Percentiles rank a stretch among this genome's conserved stretches.
Conservation (phyloP, 164 flowering plant species). For the Stephania yunnanensis region DNA sequence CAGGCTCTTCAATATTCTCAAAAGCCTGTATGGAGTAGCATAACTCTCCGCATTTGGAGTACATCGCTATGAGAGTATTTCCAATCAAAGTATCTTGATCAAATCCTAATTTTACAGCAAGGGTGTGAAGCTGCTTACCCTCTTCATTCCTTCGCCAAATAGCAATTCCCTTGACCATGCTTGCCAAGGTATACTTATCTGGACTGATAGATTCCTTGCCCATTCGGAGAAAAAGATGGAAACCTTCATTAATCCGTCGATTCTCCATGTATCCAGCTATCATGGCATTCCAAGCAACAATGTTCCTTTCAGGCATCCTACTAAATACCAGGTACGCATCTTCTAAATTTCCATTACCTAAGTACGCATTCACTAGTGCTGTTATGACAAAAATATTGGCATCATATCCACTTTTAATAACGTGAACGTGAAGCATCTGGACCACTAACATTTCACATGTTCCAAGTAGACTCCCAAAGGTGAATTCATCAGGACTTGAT, state of each 20-base stretch:
- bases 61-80: constrained; percentile 15
- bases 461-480: constrained; percentile 15
- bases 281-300: constrained; percentile 17
- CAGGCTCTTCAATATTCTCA: constrained; percentile 6
- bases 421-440: constrained; percentile 21
- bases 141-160: constrained; percentile 1
- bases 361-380: constrained; percentile 17
- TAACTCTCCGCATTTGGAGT: constrained; percentile 14
- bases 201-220: constrained; percentile 8
- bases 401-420: constrained; percentile 13
- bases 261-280: constrained; percentile 14
- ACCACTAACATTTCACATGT: not conserved
- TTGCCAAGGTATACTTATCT: constrained; percentile 17
- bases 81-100: constrained; percentile 15
- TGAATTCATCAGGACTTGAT: constrained; percentile 9
- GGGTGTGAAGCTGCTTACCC: constrained; percentile 18
- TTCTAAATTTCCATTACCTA: constrained; percentile 3
- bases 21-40: constrained; percentile 8
- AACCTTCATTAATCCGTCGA: constrained; percentile 6
- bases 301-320: constrained; percentile 12
- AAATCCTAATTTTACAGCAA: constrained; percentile 10
- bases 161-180: constrained; percentile 16
- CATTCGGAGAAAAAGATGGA: constrained; percentile 18
- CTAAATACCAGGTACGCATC: constrained; percentile 14
- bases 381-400: constrained; percentile 17